These are phyloP conservation scores for Serendipita sp. DNA, from an alignment of 768 basidiomycete species.

Conservation along the genomic window DNA sequence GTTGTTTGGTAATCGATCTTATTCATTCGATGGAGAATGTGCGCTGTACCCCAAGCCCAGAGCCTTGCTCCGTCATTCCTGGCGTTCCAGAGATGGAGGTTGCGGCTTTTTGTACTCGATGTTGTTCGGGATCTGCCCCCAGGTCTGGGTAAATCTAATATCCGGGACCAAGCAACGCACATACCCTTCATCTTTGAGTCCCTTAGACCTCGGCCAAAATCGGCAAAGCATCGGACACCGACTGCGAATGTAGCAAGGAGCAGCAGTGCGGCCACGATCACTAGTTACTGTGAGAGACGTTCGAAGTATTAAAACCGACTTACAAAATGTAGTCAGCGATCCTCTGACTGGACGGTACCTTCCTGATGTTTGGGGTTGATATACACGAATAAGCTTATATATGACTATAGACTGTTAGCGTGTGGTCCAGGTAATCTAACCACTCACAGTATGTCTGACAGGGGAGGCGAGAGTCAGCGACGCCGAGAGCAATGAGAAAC, in stretches of 20 bases:
- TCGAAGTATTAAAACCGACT: conserved; percentile 13
- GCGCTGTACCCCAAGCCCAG: background rate
- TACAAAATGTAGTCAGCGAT: conserved; percentile 71
- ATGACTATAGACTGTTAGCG: conserved; percentile 26
- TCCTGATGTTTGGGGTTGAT: conserved; percentile 36
- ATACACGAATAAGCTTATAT: conserved; percentile 77
- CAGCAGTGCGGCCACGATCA: conserved; percentile 59
- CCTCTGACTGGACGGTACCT: conserved; percentile 60
- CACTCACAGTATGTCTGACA: conserved; percentile 10
- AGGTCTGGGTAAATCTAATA: background rate
- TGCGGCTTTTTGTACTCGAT: background rate
- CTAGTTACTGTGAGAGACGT: conserved; percentile 24
- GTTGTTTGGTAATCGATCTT: background rate
- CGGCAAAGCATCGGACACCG: conserved; percentile 62
- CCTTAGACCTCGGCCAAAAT: conserved; percentile 69
- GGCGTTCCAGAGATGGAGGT: background rate
- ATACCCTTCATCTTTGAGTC: conserved; percentile 61
- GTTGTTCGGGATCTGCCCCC: background rate
- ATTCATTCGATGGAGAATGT: conserved; percentile 4
- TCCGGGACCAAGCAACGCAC: conserved; percentile 16
- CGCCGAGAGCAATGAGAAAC: background rate
- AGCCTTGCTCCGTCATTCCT: background rate
- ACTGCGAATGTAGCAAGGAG: conserved; percentile 59
- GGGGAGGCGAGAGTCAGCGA: background rate
- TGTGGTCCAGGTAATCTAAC: too few species aligned